Percentiles rank a stretch among this genome's conserved stretches.
Evolutionary conservation across 371 early-diverging fungal species (phyloP).

Genomic region (Zychaea mexicana): DNA sequence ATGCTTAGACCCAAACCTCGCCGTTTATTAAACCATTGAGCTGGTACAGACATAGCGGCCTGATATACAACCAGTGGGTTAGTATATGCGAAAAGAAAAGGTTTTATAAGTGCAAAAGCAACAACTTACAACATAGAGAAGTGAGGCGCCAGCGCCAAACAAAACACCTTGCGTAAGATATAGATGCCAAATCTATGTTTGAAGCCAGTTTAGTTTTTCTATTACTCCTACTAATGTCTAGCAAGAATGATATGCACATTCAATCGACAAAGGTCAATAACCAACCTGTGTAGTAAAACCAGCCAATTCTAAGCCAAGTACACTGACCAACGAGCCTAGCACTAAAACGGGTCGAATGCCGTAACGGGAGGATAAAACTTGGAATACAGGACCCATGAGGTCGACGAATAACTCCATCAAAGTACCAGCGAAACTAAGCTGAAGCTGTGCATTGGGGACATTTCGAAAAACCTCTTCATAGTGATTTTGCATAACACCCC

Average conservation of each 20-base stretch:
- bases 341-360: constrained; percentile 30
- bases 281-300: constrained; percentile 31
- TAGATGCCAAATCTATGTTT: constrained; percentile 61
- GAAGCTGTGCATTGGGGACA: constrained; percentile 14
- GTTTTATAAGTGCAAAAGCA: not conserved
- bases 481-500: constrained; percentile 33
- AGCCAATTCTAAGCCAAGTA: constrained; percentile 37
- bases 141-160: constrained; percentile 65
- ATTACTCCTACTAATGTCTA: not conserved
- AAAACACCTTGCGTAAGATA: constrained; percentile 73
- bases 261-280: not conserved
- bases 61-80: too few relatives aligned
- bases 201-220: not conserved
- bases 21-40: constrained; percentile 72
- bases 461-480: constrained; percentile 28
- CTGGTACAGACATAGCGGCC: constrained; percentile 44
- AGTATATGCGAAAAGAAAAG: not conserved
- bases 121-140: constrained; percentile 32
- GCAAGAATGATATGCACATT: not conserved
- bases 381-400: constrained; percentile 35
- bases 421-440: constrained; percentile 45
- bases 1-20: constrained; percentile 79
- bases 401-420: constrained; percentile 34
- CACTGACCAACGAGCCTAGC: constrained; percentile 21
- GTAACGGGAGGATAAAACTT: constrained; percentile 23